Conservation (phyloP, 1,284 basidiomycete genomes). For the Sporisorium scitamineum region DNA sequence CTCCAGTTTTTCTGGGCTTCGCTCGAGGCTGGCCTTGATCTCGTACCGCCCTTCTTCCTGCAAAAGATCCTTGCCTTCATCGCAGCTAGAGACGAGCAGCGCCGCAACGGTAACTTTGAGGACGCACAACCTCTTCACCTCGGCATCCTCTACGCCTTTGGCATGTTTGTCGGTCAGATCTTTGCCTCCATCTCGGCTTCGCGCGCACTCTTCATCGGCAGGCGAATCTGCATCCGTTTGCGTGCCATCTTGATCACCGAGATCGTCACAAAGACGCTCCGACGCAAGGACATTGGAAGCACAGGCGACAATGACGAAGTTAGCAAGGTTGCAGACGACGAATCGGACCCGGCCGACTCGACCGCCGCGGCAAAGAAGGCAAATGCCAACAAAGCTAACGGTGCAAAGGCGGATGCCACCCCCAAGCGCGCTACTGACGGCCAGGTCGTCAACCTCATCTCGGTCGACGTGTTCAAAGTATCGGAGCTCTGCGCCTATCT, state of each 20-base stretch:
- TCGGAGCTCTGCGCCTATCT: conserved; percentile 64
- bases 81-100: conserved; percentile 37
- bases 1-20: conserved; percentile 70
- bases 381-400: conserved; percentile 16
- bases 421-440: conserved; percentile 70
- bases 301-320: conserved; percentile 39
- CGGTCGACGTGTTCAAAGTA: conserved; percentile 72
- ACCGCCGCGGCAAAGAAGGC: conserved; percentile 28
- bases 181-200: conserved; percentile 70
- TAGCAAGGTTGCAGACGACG: conserved; percentile 23
- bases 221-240: conserved; percentile 70
- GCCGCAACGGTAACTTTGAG: conserved; percentile 24
- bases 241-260: conserved; percentile 73
- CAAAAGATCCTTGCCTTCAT: conserved; percentile 72
- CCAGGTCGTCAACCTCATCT: conserved; percentile 73
- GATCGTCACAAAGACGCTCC: conserved; percentile 73
- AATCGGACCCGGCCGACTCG: conserved; percentile 25
- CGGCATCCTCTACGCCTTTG: conserved; percentile 72
- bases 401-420: conserved; percentile 31
- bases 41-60: conserved; percentile 72
- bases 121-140: conserved; percentile 70
- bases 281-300: conserved; percentile 71
- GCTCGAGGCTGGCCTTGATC: conserved; percentile 71
- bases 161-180: conserved; percentile 72
- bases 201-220: conserved; percentile 72